Percentiles rank a stretch among this genome's conserved stretches.
phyloP scores from a whole-genome alignment of 371 early-diverging fungal genomes.

The Apophysomyces variabilis region DNA sequence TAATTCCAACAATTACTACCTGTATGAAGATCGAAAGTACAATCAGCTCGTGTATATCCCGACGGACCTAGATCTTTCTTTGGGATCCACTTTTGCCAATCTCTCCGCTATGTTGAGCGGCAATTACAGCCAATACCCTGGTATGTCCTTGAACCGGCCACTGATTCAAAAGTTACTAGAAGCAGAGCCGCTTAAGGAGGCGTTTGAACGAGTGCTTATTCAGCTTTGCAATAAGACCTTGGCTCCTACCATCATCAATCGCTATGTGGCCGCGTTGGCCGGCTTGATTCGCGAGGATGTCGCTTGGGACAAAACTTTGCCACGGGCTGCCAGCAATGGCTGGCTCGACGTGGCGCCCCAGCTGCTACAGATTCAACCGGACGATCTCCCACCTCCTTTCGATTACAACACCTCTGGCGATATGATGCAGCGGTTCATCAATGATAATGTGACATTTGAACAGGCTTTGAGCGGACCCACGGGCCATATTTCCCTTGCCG shows the following conservation, averaged over 20 bases:
- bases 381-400: background rate
- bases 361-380: too few species aligned
- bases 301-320: slow-evolving; percentile 23
- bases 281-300: slow-evolving; percentile 25
- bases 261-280: slow-evolving; percentile 22
- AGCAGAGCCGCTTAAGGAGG: slow-evolving; percentile 27
- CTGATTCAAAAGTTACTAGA: slow-evolving; percentile 21
- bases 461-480: slow-evolving; percentile 19
- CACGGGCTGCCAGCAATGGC: background rate
- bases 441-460: slow-evolving; percentile 19
- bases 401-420: slow-evolving; percentile 7
- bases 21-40: slow-evolving; percentile 20
- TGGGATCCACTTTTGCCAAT: slow-evolving; percentile 28
- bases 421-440: slow-evolving; percentile 3
- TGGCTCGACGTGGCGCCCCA: background rate
- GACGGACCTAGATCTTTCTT: slow-evolving; percentile 38
- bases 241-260: slow-evolving; percentile 17
- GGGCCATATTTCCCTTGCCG: slow-evolving; percentile 15
- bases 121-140: slow-evolving; percentile 36
- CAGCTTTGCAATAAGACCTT: slow-evolving; percentile 14
- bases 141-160: slow-evolving; percentile 14
- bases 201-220: slow-evolving; percentile 29
- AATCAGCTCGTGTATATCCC: slow-evolving; percentile 31
- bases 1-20: slow-evolving; percentile 29
- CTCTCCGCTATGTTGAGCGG: slow-evolving; percentile 27